Base-by-base conservation (phyloP, 345 rosid genomes). In the Acer yangbiense region DNA sequence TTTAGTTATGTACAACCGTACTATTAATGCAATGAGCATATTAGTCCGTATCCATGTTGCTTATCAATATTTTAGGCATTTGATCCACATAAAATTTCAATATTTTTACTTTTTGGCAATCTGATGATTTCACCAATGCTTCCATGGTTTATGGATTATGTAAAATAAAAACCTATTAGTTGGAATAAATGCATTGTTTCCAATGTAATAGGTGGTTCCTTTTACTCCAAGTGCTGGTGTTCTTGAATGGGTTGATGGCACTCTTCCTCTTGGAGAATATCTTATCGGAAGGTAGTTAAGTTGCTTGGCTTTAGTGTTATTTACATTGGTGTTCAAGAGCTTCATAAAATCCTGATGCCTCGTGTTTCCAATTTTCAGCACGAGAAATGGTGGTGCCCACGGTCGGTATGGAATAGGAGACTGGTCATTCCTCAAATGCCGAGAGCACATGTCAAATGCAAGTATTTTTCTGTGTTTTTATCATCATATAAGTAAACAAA, bases 211-310 rank as follows among this genome's bases (percentile, higher is more conserved):
- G 99, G 98, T 95, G 77, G 82, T 95, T 84, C 97, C 99, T 73
- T 95, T 95, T 80, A 95, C 98, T 74, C 99, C 99, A 63, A 95
- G 98, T 81, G 99, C 97, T 75, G 99, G 99, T 77, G 97, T 95
- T 83, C 94, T 95, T 78, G 99, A 95, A 82, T 95, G 98, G 99
- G 99, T 95, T 70, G 87, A 91, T 86, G 99, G 99, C 73, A 95
- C 99, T 71, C 78, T 93, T 81, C 99, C 99, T 74, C 91, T 95
- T 64, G 98, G 97, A 79, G 98, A 95, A 32, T 93, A 95, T 88
- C 99, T 95, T 81, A 90, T 75, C 62, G 98, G 96, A 85, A 92
- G 99, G 99, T 95, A 64, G 89, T 83, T 44, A 73, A 80, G 39
- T 23, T 73, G 58, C 32, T 55, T 16, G 41, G 66, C 55, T 73